A percentile compares a stretch with the other conserved stretches of the same genome.
These are phyloP conservation scores for Colletotrichum sidae DNA, from an alignment of 2,329 filamentous ascomycete species.

Conservation along the genomic window DNA sequence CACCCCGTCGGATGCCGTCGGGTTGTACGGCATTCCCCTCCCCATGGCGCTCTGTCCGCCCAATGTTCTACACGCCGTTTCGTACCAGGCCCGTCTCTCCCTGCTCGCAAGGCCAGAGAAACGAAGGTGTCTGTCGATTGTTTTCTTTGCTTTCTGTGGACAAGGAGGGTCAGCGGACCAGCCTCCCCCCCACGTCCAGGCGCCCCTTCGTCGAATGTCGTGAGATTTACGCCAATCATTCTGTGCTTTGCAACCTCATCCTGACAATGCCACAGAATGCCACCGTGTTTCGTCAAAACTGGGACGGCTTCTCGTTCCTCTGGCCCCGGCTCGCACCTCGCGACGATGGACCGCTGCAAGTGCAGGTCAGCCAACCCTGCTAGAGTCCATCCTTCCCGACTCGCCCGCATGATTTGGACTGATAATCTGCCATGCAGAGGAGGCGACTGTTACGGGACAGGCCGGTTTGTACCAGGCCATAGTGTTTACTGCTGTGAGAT, in stretches of 20 bases:
- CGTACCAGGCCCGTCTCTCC: slow-evolving; percentile 16
- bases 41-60: slow-evolving; percentile 23
- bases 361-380: not conserved
- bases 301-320: not conserved
- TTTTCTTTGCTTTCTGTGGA: not conserved
- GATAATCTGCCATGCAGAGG: slow-evolving; percentile 14
- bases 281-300: slow-evolving; percentile 25
- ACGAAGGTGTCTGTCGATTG: slow-evolving; percentile 8
- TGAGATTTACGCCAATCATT: slow-evolving; percentile 20
- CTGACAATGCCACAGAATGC: slow-evolving; percentile 3
- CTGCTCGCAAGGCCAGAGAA: slow-evolving; percentile 20
- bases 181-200: not conserved
- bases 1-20: slow-evolving; percentile 22
- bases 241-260: not conserved
- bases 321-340: not conserved
- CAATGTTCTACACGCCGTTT: slow-evolving; percentile 20
- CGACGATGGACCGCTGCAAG: not conserved
- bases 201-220: slow-evolving; percentile 26
- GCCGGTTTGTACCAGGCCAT: slow-evolving; percentile 15
- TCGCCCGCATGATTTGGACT: slow-evolving; percentile 23
- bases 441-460: slow-evolving; percentile 6
- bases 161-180: slow-evolving; percentile 18
- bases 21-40: slow-evolving; percentile 14
- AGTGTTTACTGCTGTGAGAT: not conserved
- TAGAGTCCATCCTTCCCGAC: slow-evolving; percentile 2